Percentiles rank a stretch among this genome's conserved stretches.
These are phyloP conservation scores for Coemansia sp. DNA, from an alignment of 192 early-diverging fungal species.

Conservation along the genomic window DNA sequence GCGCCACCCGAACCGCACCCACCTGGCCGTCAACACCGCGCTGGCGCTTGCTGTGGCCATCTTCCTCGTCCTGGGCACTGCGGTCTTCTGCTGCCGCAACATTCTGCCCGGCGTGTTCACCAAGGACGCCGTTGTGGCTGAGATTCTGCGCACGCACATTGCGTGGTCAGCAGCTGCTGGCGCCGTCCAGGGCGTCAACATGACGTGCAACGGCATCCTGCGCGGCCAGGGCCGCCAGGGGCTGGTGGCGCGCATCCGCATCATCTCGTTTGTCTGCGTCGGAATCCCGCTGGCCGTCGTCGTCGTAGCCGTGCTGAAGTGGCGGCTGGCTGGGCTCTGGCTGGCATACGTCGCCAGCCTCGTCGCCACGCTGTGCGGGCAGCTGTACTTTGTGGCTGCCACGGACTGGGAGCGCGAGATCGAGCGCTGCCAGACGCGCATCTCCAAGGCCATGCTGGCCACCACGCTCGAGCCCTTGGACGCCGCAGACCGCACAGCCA, in stretches of 20 bases:
- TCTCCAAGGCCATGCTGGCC: conserved; percentile 18
- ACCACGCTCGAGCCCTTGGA: neutral
- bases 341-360: conserved; percentile 53
- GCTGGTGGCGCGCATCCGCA: conserved; percentile 52
- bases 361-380: conserved; percentile 4
- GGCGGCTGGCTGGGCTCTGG: conserved; percentile 71
- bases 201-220: conserved; percentile 60
- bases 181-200: conserved; percentile 56
- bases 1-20: conserved; percentile 54
- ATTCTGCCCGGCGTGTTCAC: conserved; percentile 60
- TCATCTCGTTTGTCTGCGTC: conserved; percentile 47
- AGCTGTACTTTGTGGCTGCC: conserved; percentile 24
- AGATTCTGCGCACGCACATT: conserved; percentile 29
- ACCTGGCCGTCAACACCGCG: conserved; percentile 40
- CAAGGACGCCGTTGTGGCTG: conserved; percentile 20
- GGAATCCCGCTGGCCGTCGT: conserved; percentile 52
- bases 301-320: conserved; percentile 46
- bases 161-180: conserved; percentile 29
- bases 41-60: conserved; percentile 55
- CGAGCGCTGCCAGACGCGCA: conserved; percentile 37
- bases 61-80: conserved; percentile 55
- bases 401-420: conserved; percentile 50
- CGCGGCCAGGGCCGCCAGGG: conserved; percentile 59
- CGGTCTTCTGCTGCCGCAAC: conserved; percentile 56
- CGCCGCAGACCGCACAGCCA: conserved; percentile 1